Evolutionary conservation across 306 rosid species (phyloP), one percentile per base, ranked within the genome.

Genomic region (Cajanus cajan): DNA sequence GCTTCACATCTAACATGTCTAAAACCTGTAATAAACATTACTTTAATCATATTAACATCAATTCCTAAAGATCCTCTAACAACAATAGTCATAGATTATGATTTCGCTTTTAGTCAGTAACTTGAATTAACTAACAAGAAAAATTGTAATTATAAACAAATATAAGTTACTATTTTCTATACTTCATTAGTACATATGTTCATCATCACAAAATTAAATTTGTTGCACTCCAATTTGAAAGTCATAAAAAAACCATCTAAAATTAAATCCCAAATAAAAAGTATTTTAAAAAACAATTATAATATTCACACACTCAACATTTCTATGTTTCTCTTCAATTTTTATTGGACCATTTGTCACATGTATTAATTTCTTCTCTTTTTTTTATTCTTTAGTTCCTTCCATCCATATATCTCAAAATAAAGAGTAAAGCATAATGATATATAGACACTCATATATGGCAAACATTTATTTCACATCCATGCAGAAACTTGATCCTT

Each of bases 1-100:
- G 99, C 90, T 90, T 93, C 84, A 96, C 98, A 71, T 93, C 97
- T 58, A 76, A 40, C 52, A 96, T 36, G 77, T 89, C 98, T 69
- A 96, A 89, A 85, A 96, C 96, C 99, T 96, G 93, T 81, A 36
- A 3, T 41, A 11, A 85, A 66, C 58, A 50, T 73, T 21, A 62
- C 31, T 54, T 66, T 10, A 66, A 39, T 11, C 33, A 66, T 19
- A 37, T 8, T 9, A 21, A 16, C 18, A 59, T 78, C 28, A 71
- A 22, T 25, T 11, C 8, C 8, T 37, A 13, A 2, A 7, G 54
- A 59, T 4, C 52, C 1, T 6, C 40, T 5, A 41, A 66, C 25
- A 54, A 39, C 2, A 19, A 61, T 22, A 71, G 25, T 47, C 70
- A 33, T 8, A 15, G 10, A 22, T 57, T 9, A n/a, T 1, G 8